Percentiles rank a stretch among this genome's conserved stretches.
These are phyloP conservation scores for Boletus rufocinnamomeus DNA, from an alignment of 768 basidiomycete species.

Conservation along the genomic window DNA sequence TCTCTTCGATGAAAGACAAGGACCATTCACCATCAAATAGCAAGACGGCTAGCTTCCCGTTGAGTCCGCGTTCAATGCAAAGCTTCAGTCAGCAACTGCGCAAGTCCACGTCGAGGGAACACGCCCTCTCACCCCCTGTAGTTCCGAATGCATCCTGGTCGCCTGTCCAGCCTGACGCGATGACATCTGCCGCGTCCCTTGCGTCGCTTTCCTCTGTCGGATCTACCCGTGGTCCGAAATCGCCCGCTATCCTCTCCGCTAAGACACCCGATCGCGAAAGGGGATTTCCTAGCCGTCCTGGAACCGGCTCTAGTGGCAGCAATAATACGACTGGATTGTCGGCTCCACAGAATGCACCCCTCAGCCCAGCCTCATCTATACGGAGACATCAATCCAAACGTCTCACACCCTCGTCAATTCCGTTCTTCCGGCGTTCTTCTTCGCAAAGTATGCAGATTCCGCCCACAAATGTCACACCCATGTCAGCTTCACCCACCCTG, in stretches of 20 bases:
- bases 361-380: constrained; percentile 72
- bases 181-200: constrained; percentile 76
- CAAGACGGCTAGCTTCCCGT: constrained; percentile 56
- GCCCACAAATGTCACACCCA: constrained; percentile 41
- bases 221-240: constrained; percentile 55
- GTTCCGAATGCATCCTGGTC: constrained; percentile 59
- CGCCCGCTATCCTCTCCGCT: constrained; percentile 42
- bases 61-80: constrained; percentile 67
- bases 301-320: constrained; percentile 75
- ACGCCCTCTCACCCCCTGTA: constrained; percentile 46
- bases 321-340: constrained; percentile 61
- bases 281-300: constrained; percentile 61
- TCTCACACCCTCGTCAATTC: constrained; percentile 89
- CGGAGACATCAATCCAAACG: constrained; percentile 70
- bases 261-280: constrained; percentile 66
- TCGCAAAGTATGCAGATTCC: constrained; percentile 83
- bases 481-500: constrained; percentile 53
- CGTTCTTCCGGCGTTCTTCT: constrained; percentile 90
- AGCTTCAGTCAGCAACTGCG: constrained; percentile 64
- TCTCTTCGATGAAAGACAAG: constrained; percentile 51
- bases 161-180: constrained; percentile 70
- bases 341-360: constrained; percentile 57
- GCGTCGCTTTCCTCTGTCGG: constrained; percentile 74
- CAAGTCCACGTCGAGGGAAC: constrained; percentile 71
- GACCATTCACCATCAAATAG: constrained; percentile 35